Base-by-base conservation (phyloP, 495 filamentous ascomycete genomes). In the Penicillium daleae region DNA sequence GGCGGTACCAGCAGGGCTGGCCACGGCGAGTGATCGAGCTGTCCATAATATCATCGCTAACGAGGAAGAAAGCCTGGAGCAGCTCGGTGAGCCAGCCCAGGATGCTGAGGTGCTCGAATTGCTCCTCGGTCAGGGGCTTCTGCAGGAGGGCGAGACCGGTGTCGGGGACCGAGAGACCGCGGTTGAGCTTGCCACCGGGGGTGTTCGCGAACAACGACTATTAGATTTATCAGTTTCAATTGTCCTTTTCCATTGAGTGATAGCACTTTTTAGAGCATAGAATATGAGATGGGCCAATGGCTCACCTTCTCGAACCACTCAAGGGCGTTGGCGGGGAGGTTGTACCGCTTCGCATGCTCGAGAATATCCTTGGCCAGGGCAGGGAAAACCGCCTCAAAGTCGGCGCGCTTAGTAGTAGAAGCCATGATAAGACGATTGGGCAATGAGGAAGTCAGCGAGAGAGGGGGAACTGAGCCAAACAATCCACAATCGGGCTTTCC, bases 1-100 rank as follows among this genome's bases (percentile, higher is more conserved):
- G 85, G 51, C 86, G 87, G 81, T 97, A 99, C 95, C 95, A 99
- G 82, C 95, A 99, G 3, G 95, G 93, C 76, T 87, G 85, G 57
- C 93, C 92, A 63, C 95, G 92, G 40, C 95, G 91, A 42, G 95
- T 99, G 76, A 95, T 92, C 64, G 90, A 93, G 69, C 83, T 74
- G 81, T 99, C 95, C 95, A 99, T 99, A 67, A 98, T 97, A 78
- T 99, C 95, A 77, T 99, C 95, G 63, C 92, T 92, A 67, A 99
- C 95, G 55, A 99, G 86, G 85, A 99, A 99, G 86, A 96, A 97
- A 60, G 95, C 94, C 82, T 99, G 95, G 35, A 99, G 90, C 39
- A 99, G 83, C 84, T 99, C 95, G 65, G 93, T 96, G 80, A 97
- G 86, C 95, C 95, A 99, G 61, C 95, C 95, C 50, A 99, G 85